Conservation (phyloP, 31 red algal genomes). For the Odonthalia washingtoniensis region DNA sequence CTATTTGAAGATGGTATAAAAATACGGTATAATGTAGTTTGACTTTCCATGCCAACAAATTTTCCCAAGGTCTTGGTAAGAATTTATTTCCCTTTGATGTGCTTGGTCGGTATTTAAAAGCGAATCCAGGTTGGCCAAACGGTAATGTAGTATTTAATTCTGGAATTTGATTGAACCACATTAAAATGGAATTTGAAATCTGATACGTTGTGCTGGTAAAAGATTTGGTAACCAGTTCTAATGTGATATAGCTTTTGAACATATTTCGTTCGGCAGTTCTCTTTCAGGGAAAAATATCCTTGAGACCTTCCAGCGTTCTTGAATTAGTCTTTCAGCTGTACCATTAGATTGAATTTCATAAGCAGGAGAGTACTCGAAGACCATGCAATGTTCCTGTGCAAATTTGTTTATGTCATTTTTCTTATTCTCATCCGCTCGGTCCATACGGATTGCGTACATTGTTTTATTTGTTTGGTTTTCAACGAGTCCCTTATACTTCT, state of each 20-base stretch:
- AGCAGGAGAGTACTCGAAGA: not conserved
- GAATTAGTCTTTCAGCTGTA: constrained; percentile 2
- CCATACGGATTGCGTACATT: not conserved
- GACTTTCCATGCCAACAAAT: constrained; percentile 46
- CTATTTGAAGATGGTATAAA: too few species aligned
- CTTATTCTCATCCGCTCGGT: not conserved
- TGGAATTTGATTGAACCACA: not conserved
- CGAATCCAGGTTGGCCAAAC: constrained; percentile 5
- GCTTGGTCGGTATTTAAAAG: not conserved
- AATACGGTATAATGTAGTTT: not conserved
- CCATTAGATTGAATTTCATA: constrained; percentile 8
- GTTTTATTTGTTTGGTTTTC: not conserved
- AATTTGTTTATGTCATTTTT: not conserved
- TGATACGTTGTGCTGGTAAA: not conserved
- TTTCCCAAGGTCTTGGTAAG: not conserved
- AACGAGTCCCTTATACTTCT: not conserved
- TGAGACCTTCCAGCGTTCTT: not conserved
- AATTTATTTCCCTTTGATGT: not conserved
- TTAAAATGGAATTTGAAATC: not conserved
- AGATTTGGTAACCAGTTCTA: not conserved
- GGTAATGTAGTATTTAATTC: not conserved
- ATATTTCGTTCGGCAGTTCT: not conserved
- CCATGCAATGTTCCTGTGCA: not conserved
- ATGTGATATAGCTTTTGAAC: not conserved
- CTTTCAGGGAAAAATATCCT: not conserved